Conservation (phyloP, 2,329 filamentous ascomycete species). For the Stromatinia cepivora region DNA sequence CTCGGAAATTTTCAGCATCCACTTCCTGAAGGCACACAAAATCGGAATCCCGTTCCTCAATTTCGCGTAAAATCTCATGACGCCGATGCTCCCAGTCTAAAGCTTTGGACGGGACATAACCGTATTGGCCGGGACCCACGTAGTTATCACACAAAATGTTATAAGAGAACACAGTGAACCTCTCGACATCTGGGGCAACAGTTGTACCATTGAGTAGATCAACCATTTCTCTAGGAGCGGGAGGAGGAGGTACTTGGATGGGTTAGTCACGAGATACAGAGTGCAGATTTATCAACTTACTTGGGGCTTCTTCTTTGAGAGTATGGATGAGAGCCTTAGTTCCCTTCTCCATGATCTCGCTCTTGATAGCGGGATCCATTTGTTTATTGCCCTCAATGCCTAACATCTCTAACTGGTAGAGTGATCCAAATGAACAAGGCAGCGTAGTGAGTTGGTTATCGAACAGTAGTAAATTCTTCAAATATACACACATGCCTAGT, state of each 20-base stretch:
- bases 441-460: constrained; percentile 84
- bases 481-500: constrained; percentile 93
- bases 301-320: constrained; percentile 79
- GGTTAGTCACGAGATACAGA: constrained; percentile 22
- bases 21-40: constrained; percentile 94
- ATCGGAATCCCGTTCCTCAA: constrained; percentile 77
- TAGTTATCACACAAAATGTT: constrained; percentile 96
- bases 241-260: constrained; percentile 69
- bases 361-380: constrained; percentile 71
- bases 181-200: constrained; percentile 56
- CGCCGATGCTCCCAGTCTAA: constrained; percentile 86
- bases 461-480: constrained; percentile 83
- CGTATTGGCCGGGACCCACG: constrained; percentile 80
- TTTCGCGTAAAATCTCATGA: constrained; percentile 78
- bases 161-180: constrained; percentile 85
- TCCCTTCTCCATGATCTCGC: constrained; percentile 81
- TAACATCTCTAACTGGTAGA: constrained; percentile 84
- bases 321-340: constrained; percentile 81
- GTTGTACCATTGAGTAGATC: constrained; percentile 69
- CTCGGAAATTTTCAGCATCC: constrained; percentile 86
- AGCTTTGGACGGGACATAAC: constrained; percentile 81
- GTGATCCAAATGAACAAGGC: constrained; percentile 82
- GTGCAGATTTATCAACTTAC: constrained; percentile 54
- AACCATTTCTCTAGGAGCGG: constrained; percentile 73
- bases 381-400: constrained; percentile 93